A percentile compares a stretch with the other conserved stretches of the same genome.
Evolutionary conservation across 768 basidiomycete species (phyloP).

Genomic region (Boletus rex-veris): DNA sequence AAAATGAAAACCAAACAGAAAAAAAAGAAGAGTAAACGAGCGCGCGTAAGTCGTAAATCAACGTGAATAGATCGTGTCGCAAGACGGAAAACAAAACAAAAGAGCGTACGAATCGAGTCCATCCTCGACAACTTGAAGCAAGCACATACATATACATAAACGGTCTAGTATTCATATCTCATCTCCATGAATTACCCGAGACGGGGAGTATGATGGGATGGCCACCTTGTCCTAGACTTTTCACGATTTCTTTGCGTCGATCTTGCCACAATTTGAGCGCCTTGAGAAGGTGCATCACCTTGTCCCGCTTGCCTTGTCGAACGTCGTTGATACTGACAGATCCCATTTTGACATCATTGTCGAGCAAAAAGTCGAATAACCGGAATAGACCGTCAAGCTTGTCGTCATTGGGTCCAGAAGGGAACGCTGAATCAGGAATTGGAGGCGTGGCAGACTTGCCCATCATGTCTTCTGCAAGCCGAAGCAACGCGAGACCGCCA

Average conservation of each 20-base stretch:
- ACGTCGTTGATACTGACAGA: slow-evolving; percentile 93
- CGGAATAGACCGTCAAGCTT: slow-evolving; percentile 84
- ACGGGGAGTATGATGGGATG: slow-evolving; percentile 6
- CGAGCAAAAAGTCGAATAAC: slow-evolving; percentile 88
- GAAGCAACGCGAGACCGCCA: slow-evolving; percentile 75
- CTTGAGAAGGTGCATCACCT: slow-evolving; percentile 74
- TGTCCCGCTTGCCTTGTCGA: slow-evolving; percentile 74
- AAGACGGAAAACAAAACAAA: slow-evolving; percentile 12
- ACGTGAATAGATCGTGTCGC: slow-evolving; percentile 4
- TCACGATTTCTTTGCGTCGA: slow-evolving; percentile 54
- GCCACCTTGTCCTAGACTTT: slow-evolving; percentile 45
- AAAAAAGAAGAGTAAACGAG: neutral
- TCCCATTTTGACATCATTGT: slow-evolving; percentile 89
- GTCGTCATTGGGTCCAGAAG: slow-evolving; percentile 61
- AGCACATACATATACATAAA: neutral
- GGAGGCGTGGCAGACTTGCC: slow-evolving; percentile 62
- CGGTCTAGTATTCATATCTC: neutral
- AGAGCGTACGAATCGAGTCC: slow-evolving; percentile 19
- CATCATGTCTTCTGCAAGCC: slow-evolving; percentile 80
- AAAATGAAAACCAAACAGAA: neutral
- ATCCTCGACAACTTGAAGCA: slow-evolving; percentile 5
- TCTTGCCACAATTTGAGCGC: slow-evolving; percentile 82
- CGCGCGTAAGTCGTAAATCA: neutral
- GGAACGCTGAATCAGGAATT: slow-evolving; percentile 79
- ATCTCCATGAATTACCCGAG: slow-evolving; percentile 1